Percentiles rank a stretch among this genome's conserved stretches.
These are phyloP conservation scores for Chlamydomonas sphaeroides DNA, from an alignment of 139 green algal genomes.

Conservation along the genomic window DNA sequence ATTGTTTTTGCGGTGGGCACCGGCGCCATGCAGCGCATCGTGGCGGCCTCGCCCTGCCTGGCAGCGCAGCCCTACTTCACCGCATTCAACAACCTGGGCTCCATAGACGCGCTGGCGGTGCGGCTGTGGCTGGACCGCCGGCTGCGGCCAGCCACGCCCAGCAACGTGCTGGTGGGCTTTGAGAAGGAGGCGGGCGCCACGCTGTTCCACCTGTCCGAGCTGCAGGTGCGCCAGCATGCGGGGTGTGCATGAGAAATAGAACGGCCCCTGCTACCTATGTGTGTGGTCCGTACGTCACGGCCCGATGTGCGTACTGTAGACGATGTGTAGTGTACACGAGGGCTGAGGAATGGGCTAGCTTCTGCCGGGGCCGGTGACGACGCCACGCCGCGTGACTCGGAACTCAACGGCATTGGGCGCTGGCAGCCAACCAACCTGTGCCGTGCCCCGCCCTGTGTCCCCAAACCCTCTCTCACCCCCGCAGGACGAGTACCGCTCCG, in stretches of 20 bases:
- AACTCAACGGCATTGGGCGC: neutral
- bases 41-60: constrained; percentile 21
- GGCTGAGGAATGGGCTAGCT: no score
- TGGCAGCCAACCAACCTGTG: neutral
- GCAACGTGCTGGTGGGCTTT: constrained; percentile 86
- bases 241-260: no score
- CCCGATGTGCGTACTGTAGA: no score
- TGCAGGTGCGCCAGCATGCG: no score
- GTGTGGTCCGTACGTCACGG: no score
- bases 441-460: neutral
- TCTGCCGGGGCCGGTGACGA: no score
- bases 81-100: constrained; percentile 71
- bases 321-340: no score
- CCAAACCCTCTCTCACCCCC: neutral
- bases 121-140: constrained; percentile 80
- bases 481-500: constrained; percentile 80
- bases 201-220: constrained; percentile 81
- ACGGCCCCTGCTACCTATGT: no score
- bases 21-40: constrained; percentile 15
- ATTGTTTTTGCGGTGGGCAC: constrained; percentile 86
- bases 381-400: no score
- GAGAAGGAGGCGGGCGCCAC: constrained; percentile 75
- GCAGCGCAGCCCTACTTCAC: constrained; percentile 34
- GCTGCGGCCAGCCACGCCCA: constrained; percentile 66
- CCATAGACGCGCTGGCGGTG: constrained; percentile 77